Evolutionary conservation across 208 protist genomes (phyloP).

Genomic region (Trypanosoma vivax): DNA sequence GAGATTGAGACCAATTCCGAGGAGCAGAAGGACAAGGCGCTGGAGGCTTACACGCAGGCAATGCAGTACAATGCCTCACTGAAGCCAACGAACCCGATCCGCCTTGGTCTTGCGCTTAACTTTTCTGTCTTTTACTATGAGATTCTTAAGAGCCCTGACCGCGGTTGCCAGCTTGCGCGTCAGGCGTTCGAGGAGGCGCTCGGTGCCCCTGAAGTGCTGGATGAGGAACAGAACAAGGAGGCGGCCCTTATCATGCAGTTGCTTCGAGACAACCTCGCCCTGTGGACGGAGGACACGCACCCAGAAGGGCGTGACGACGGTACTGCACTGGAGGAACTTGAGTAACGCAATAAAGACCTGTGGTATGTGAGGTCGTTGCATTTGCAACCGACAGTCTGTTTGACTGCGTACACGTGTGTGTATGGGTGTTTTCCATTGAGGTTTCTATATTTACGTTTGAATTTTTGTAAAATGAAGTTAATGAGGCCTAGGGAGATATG

Average conservation of each 20-base stretch:
- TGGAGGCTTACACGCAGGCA: slow-evolving; percentile 88
- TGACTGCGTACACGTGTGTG: neutral
- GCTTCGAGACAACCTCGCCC: slow-evolving; percentile 98
- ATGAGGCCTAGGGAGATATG: neutral
- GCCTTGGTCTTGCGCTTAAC: slow-evolving; percentile 99
- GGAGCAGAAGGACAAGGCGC: slow-evolving; percentile 83
- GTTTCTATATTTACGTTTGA: neutral
- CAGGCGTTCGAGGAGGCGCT: slow-evolving; percentile 97
- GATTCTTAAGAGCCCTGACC: slow-evolving; percentile 96
- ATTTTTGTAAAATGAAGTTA: slow-evolving; percentile 4
- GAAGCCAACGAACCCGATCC: slow-evolving; percentile 94
- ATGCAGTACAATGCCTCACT: slow-evolving; percentile 74
- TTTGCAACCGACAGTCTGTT: neutral
- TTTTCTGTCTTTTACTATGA: slow-evolving; percentile 99
- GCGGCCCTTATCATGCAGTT: slow-evolving; percentile 99
- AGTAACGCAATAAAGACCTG: too few species aligned
- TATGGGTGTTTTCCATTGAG: neutral
- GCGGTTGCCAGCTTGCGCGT: slow-evolving; percentile 95
- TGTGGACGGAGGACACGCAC: slow-evolving; percentile 95
- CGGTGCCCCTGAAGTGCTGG: slow-evolving; percentile 94
- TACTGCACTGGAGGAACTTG: slow-evolving; percentile 82
- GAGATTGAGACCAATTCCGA: slow-evolving; percentile 81
- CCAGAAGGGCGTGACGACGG: slow-evolving; percentile 75
- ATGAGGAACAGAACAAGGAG: slow-evolving; percentile 98
- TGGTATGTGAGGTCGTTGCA: neutral